These are phyloP conservation scores for Diaporthe vexans DNA, from an alignment of 2,329 filamentous ascomycete genomes.

Conservation along the genomic window DNA sequence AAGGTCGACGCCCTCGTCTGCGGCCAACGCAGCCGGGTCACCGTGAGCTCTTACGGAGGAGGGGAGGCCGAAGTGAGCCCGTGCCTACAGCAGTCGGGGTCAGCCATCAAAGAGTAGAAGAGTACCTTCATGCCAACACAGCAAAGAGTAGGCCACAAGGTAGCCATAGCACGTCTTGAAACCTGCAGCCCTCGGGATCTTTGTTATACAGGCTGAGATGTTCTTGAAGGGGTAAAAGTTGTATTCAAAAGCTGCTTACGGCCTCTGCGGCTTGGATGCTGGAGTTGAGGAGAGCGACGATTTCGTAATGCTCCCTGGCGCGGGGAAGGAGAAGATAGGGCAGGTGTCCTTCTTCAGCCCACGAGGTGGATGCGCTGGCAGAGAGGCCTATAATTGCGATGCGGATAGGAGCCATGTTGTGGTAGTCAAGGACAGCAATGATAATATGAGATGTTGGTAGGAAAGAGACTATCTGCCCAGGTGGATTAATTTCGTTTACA, in stretches of 20 bases:
- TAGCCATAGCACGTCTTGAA: too few species aligned
- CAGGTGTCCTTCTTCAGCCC: conserved; percentile 49
- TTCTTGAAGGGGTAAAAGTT: too few species aligned
- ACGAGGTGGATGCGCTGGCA: conserved; percentile 1
- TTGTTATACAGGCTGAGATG: too few species aligned
- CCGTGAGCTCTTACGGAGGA: conserved; percentile 58
- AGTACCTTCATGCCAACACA: too few species aligned
- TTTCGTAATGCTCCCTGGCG: conserved; percentile 55
- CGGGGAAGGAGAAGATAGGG: conserved; percentile 56
- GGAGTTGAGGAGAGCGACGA: conserved; percentile 65
- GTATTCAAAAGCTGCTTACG: too few species aligned
- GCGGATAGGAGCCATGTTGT: conserved; percentile 47
- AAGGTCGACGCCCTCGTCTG: conserved; percentile 61
- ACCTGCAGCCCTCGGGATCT: too few species aligned
- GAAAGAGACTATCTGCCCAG: too few species aligned
- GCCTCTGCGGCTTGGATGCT: conserved; percentile 56
- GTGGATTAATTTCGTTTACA: too few species aligned
- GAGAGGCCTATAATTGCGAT: conserved; percentile 48
- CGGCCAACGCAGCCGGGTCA: conserved; percentile 57
- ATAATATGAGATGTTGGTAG: not conserved
- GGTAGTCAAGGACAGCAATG: too few species aligned
- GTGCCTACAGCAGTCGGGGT: conserved; percentile 47
- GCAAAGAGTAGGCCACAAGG: too few species aligned
- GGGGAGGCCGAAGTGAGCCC: conserved; percentile 55
- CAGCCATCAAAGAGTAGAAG: too few species aligned